phyloP scores from a whole-genome alignment of 495 filamentous ascomycete species.

The Hypoxylon rickii region DNA sequence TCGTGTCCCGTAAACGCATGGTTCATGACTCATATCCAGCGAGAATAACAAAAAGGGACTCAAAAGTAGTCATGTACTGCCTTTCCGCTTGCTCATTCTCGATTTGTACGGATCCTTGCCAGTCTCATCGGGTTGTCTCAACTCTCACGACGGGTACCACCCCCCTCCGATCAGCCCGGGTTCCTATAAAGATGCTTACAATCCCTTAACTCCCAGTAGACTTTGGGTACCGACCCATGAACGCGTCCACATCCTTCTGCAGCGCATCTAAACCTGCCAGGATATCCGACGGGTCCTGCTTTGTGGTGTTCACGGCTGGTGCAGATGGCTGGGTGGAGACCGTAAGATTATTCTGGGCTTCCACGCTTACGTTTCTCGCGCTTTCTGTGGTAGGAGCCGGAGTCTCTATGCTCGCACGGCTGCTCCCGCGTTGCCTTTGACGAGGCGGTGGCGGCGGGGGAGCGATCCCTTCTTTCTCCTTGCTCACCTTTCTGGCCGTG shows the following conservation, averaged over 20 bases:
- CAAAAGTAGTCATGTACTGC: background rate
- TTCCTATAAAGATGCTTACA: too few relatives aligned
- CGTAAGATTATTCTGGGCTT: constrained; percentile 25
- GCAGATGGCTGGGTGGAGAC: constrained; percentile 20
- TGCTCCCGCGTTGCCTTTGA: constrained; percentile 59
- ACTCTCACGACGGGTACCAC: too few relatives aligned
- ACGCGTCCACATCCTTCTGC: constrained; percentile 73
- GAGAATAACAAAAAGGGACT: background rate
- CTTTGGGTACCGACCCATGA: constrained; percentile 61
- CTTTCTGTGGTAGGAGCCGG: constrained; percentile 20
- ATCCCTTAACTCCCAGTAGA: constrained; percentile 5
- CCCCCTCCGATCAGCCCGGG: too few relatives aligned
- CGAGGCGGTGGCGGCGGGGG: constrained; percentile 66
- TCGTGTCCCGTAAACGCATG: constrained; percentile 14
- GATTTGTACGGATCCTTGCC: too few relatives aligned
- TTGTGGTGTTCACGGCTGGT: too few relatives aligned
- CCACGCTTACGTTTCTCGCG: constrained; percentile 17
- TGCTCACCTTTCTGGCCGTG: constrained; percentile 27
- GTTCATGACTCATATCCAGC: constrained; percentile 23
- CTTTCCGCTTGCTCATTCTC: background rate
- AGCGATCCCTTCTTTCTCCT: constrained; percentile 33
- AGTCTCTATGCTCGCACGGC: constrained; percentile 52
- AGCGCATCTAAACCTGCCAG: constrained; percentile 69
- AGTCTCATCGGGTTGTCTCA: too few relatives aligned
- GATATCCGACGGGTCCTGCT: constrained; percentile 59